Conservation (phyloP, 1,139 yeast genomes). For the Yamadazyma blattariae region DNA sequence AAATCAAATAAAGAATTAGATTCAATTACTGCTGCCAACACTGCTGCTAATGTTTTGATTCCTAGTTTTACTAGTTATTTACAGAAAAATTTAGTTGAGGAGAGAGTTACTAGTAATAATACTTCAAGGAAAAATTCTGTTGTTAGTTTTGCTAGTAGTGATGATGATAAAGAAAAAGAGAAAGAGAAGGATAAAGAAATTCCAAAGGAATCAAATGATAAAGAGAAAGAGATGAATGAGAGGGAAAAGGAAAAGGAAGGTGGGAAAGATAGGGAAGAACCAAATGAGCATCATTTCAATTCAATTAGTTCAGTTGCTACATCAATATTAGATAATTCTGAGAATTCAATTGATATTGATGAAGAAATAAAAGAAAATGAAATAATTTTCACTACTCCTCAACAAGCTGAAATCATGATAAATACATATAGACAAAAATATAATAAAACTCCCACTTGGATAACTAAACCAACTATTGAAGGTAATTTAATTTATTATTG, state of each 20-base stretch:
- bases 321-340: slow-evolving; percentile 7
- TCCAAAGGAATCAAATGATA: not conserved
- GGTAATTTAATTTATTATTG: slow-evolving; percentile 61
- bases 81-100: slow-evolving; percentile 35
- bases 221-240: not conserved
- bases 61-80: slow-evolving; percentile 42
- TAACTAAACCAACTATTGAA: slow-evolving; percentile 54
- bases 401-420: slow-evolving; percentile 37
- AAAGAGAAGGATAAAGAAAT: not conserved
- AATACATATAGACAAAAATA: slow-evolving; percentile 27
- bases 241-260: not conserved
- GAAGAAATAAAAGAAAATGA: slow-evolving; percentile 2
- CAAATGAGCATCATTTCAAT: slow-evolving; percentile 5
- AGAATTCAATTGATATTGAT: slow-evolving; percentile 1
- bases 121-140: slow-evolving; percentile 43
- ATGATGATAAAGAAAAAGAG: slow-evolving; percentile 11
- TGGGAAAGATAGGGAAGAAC: not conserved
- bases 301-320: slow-evolving; percentile 10
- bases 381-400: slow-evolving; percentile 11
- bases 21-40: slow-evolving; percentile 47
- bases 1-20: slow-evolving; percentile 43
- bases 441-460: slow-evolving; percentile 39
- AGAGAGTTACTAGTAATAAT: slow-evolving; percentile 27
- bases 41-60: slow-evolving; percentile 48
- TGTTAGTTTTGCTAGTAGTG: slow-evolving; percentile 48